Conservation (phyloP, 768 basidiomycete genomes). For the Termitomyces eurrhizus region DNA sequence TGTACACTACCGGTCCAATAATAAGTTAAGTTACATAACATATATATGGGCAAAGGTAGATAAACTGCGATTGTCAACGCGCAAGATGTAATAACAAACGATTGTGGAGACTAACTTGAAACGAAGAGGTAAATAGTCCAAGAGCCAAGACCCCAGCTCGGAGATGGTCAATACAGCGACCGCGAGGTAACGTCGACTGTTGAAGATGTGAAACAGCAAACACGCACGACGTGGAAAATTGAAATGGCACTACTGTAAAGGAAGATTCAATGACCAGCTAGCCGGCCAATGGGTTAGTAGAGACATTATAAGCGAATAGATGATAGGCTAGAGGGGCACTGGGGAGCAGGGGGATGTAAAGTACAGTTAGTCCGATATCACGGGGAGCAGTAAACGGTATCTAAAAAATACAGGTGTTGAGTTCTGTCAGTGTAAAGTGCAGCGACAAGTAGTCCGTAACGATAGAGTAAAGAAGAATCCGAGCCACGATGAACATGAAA, state of each 20-base stretch:
- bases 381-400: slow-evolving; percentile 6
- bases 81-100: slow-evolving; percentile 5
- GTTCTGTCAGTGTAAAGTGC: slow-evolving; percentile 1
- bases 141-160: slow-evolving; percentile 13
- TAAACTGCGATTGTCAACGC: neutral
- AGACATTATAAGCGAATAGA: slow-evolving; percentile 13
- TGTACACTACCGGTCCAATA: neutral
- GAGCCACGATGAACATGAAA: slow-evolving; percentile 3
- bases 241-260: slow-evolving; percentile 12
- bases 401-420: slow-evolving; percentile 19
- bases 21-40: neutral
- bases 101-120: slow-evolving; percentile 10
- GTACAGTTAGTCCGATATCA: slow-evolving; percentile 9
- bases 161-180: slow-evolving; percentile 4
- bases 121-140: neutral
- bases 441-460: slow-evolving; percentile 6
- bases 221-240: slow-evolving; percentile 4
- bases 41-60: neutral
- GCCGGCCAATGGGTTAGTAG: slow-evolving; percentile 12
- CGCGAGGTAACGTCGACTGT: neutral
- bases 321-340: neutral
- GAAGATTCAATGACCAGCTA: slow-evolving; percentile 7
- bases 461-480: neutral
- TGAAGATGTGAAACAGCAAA: slow-evolving; percentile 1
- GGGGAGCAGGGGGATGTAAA: slow-evolving; percentile 1